These are phyloP conservation scores for Nitzschia putrida DNA, from an alignment of 108 stramenopile species.

Conservation along the genomic window DNA sequence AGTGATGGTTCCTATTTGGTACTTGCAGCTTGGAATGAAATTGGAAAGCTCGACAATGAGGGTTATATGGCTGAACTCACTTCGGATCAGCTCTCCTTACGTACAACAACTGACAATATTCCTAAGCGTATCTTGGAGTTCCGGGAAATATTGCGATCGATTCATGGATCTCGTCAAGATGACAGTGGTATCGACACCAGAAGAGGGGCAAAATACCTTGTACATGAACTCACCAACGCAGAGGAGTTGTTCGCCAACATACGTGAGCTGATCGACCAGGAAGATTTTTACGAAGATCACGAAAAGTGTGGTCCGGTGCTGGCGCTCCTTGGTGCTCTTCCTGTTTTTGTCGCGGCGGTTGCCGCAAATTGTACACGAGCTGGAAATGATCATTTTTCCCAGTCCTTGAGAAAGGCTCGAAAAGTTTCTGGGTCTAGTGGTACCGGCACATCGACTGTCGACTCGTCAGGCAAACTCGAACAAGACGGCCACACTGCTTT, in stretches of 20 bases:
- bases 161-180: conserved; percentile 4
- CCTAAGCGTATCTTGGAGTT: conserved; percentile 25
- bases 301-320: conserved; percentile 23
- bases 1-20: conserved; percentile 64
- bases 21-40: conserved; percentile 75
- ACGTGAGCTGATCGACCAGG: background rate
- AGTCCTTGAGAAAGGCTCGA: conserved; percentile 6
- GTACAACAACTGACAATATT: conserved; percentile 7
- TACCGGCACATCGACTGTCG: conserved; percentile 40
- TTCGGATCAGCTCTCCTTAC: background rate
- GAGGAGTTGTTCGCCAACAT: conserved; percentile 17
- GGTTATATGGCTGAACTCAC: background rate
- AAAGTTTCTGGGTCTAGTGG: conserved; percentile 1
- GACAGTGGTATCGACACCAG: background rate
- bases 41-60: conserved; percentile 43
- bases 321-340: conserved; percentile 48
- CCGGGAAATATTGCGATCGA: conserved; percentile 30
- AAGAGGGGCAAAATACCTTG: conserved; percentile 8
- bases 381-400: conserved; percentile 42
- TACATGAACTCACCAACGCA: conserved; percentile 19
- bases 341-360: conserved; percentile 58
- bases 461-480: conserved; percentile 27
- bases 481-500: conserved; percentile 34
- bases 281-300: conserved; percentile 11
- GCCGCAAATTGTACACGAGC: conserved; percentile 60